Percentiles rank a stretch among this genome's conserved stretches.
These are phyloP conservation scores for Dryadomyces sulphureus DNA, from an alignment of 2,329 filamentous ascomycete genomes.

Conservation along the genomic window DNA sequence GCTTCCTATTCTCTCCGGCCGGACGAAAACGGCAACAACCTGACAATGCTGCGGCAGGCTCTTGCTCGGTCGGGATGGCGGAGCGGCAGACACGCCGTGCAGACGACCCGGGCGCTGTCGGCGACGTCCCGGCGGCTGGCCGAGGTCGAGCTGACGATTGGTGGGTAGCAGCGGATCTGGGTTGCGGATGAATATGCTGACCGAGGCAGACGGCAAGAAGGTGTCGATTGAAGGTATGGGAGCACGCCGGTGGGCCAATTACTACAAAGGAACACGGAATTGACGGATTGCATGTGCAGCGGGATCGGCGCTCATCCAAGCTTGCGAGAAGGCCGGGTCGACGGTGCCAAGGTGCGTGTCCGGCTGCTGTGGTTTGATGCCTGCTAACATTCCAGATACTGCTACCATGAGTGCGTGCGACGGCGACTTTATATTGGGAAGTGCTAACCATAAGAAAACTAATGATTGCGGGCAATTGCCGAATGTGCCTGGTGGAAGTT, in stretches of 20 bases:
- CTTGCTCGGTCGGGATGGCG: conserved; percentile 55
- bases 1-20: conserved; percentile 13
- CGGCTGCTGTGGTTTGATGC: conserved; percentile 4
- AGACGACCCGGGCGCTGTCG: conserved; percentile 64
- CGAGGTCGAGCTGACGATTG: conserved; percentile 94
- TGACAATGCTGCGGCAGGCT: conserved; percentile 52
- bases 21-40: conserved; percentile 3
- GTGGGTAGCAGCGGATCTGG: conserved; percentile 31
- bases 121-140: conserved; percentile 64
- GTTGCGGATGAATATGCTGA: conserved; percentile 3
- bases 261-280: neutral
- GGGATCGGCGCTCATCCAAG: conserved; percentile 93
- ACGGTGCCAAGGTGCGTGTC: conserved; percentile 63
- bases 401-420: conserved; percentile 81
- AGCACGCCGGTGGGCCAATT: conserved; percentile 5
- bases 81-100: conserved; percentile 42
- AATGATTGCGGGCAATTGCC: conserved; percentile 98
- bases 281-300: conserved; percentile 36
- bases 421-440: too few species aligned
- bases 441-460: too few species aligned
- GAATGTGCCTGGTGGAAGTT: conserved; percentile 98
- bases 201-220: conserved; percentile 80
- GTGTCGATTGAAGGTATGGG: conserved; percentile 84
- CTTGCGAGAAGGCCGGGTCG: conserved; percentile 91
- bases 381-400: conserved; percentile 55